phyloP scores from a whole-genome alignment of 2,329 filamentous ascomycete species.

The Colletotrichum eleusines region DNA sequence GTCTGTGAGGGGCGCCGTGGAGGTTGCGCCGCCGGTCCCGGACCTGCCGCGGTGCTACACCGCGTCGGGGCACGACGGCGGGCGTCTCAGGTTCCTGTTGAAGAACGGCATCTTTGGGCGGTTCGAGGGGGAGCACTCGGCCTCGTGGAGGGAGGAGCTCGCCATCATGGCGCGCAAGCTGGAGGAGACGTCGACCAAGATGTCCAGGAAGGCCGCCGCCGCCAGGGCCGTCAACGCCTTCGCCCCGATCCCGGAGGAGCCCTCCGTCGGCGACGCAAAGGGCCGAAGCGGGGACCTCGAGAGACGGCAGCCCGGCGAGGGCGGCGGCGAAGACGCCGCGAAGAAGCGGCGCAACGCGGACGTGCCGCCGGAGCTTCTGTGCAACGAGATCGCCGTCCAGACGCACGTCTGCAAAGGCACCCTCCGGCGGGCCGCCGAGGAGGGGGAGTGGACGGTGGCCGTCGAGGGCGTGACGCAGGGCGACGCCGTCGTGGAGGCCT shows the following conservation, averaged over 20 bases:
- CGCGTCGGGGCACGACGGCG: not conserved
- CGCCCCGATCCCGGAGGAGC: not conserved
- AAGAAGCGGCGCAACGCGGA: not conserved
- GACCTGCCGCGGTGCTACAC: not conserved
- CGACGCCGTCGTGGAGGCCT: constrained; percentile 2
- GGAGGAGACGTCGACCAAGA: not conserved
- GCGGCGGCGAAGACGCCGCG: not conserved
- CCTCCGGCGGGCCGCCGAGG: not conserved
- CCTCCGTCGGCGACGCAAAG: not conserved
- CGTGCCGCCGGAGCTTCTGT: not conserved
- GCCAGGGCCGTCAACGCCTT: not conserved
- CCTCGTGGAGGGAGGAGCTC: constrained; percentile 6
- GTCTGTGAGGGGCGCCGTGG: not conserved
- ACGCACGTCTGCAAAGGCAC: constrained; percentile 1
- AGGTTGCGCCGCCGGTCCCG: constrained; percentile 2
- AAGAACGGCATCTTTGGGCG: constrained; percentile 6
- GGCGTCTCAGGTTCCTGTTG: not conserved
- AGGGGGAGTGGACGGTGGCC: not conserved
- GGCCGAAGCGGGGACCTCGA: not conserved
- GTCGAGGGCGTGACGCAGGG: not conserved
- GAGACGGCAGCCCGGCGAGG: too few relatives aligned
- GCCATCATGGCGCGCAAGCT: not conserved
- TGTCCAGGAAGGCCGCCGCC: not conserved
- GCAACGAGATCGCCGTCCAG: not conserved
- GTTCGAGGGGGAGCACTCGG: constrained; percentile 12